These are phyloP conservation scores for Colletotrichum simmondsii DNA, from an alignment of 2,329 filamentous ascomycete species.

Conservation along the genomic window DNA sequence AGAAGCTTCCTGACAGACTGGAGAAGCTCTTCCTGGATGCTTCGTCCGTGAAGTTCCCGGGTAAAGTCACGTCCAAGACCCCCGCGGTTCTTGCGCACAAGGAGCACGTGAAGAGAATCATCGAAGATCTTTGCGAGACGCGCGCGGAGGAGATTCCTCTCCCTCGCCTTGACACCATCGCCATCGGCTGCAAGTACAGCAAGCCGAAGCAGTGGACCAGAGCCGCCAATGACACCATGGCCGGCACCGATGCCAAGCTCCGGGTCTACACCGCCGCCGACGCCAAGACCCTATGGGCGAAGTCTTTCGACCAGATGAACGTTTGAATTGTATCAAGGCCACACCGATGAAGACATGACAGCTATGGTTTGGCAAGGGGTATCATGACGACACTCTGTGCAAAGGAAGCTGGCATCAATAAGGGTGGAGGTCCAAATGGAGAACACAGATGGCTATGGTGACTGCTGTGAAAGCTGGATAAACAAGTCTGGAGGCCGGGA, in stretches of 20 bases:
- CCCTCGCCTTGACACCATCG: conserved; percentile 1
- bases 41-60: not conserved
- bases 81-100: conserved; percentile 5
- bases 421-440: not conserved
- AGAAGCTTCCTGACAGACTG: not conserved
- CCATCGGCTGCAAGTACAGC: conserved; percentile 8
- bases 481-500: not conserved
- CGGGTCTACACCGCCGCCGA: not conserved
- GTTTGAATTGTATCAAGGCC: not conserved
- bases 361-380: not conserved
- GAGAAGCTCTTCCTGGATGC: conserved; percentile 20
- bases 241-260: not conserved
- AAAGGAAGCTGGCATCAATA: not conserved
- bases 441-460: not conserved
- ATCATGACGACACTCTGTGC: not conserved
- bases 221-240: not conserved
- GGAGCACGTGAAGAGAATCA: not conserved
- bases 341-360: not conserved
- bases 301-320: conserved; percentile 5
- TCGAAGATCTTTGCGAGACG: not conserved
- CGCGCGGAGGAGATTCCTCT: not conserved
- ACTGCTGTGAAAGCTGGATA: not conserved
- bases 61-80: not conserved
- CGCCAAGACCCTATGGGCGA: not conserved
- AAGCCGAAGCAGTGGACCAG: conserved; percentile 5